These are phyloP conservation scores for Apiotrichum laibachii DNA, from an alignment of 1,284 basidiomycete species.

Conservation along the genomic window DNA sequence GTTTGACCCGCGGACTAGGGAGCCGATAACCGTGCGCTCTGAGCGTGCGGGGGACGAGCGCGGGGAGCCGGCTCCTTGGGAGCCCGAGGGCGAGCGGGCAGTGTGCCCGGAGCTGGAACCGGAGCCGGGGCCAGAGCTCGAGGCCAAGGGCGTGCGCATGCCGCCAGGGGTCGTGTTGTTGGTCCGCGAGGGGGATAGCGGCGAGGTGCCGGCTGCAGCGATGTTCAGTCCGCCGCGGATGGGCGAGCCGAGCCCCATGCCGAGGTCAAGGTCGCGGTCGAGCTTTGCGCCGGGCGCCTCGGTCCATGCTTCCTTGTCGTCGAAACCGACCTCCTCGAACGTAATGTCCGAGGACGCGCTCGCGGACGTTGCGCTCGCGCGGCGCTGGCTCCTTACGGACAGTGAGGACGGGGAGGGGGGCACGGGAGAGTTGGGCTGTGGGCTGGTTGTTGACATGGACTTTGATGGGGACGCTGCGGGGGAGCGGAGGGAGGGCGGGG, in stretches of 20 bases:
- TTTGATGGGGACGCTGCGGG: too few relatives aligned
- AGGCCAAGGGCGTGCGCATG: neutral
- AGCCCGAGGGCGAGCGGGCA: neutral
- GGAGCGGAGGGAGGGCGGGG: too few relatives aligned
- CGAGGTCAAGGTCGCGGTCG: slow-evolving; percentile 1
- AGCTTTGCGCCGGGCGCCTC: slow-evolving; percentile 12
- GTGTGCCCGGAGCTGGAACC: neutral
- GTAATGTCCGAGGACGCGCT: slow-evolving; percentile 1
- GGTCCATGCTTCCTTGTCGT: slow-evolving; percentile 17
- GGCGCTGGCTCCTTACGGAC: neutral
- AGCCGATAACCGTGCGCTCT: slow-evolving; percentile 8
- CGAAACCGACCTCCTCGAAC: slow-evolving; percentile 25
- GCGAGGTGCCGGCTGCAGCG: neutral
- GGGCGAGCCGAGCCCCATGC: neutral
- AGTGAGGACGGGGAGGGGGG: neutral
- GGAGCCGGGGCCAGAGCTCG: neutral
- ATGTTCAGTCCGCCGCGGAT: neutral
- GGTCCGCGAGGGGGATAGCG: neutral
- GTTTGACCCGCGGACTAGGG: neutral
- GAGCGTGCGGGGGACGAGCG: slow-evolving; percentile 1
- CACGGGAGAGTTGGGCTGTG: too few relatives aligned
- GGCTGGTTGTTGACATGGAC: too few relatives aligned
- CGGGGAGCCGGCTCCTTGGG: neutral
- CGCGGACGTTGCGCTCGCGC: neutral
- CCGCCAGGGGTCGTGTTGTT: too few relatives aligned